phyloP scores from a whole-genome alignment of 2,329 filamentous ascomycete genomes.

The Fusarium xylarioides region DNA sequence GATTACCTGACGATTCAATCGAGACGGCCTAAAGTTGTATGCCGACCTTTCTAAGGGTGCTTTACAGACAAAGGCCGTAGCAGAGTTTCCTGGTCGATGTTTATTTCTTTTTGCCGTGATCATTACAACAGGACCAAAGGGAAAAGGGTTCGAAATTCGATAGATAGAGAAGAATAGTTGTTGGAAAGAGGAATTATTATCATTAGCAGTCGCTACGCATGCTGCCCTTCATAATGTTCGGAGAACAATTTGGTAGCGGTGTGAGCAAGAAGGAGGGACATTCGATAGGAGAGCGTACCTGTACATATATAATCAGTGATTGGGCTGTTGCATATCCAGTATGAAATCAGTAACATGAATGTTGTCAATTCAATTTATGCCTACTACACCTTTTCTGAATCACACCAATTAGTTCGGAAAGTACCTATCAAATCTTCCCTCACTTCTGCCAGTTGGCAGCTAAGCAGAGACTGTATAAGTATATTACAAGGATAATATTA shows the following conservation, averaged over 20 bases:
- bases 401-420: background rate
- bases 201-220: background rate
- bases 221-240: background rate
- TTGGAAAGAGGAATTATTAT: background rate
- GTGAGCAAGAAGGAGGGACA: background rate
- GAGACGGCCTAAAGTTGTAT: background rate
- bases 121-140: background rate
- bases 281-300: background rate
- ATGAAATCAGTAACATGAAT: background rate
- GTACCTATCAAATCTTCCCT: background rate
- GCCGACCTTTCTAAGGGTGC: background rate
- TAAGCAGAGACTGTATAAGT: background rate
- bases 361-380: background rate
- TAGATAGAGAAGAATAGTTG: background rate
- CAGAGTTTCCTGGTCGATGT: background rate
- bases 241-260: background rate
- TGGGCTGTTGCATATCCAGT: background rate
- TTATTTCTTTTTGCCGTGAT: background rate
- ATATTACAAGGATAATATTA: rapidly evolving
- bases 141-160: background rate
- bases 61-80: background rate
- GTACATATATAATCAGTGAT: background rate
- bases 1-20: background rate
- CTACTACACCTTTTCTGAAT: background rate
- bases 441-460: background rate